These are phyloP conservation scores for Hysterium pulicare DNA, from an alignment of 2,329 filamentous ascomycete genomes.

Conservation along the genomic window DNA sequence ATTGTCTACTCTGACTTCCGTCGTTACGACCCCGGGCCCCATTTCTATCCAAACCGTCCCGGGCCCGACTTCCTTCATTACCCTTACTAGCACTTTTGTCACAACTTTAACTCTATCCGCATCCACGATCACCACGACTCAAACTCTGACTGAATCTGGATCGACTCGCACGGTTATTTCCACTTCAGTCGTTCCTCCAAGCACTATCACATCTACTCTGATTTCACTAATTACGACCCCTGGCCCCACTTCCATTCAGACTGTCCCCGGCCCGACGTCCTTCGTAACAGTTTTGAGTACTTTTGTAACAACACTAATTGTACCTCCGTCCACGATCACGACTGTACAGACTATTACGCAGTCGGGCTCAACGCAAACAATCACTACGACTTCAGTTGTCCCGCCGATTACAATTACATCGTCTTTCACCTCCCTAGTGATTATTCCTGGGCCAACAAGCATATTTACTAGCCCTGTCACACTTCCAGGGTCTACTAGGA, in stretches of 20 bases:
- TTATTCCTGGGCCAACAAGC: not conserved
- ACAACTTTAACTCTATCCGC: constrained; percentile 3
- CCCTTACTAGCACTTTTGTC: not conserved
- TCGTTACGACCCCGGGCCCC: not conserved
- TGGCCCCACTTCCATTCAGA: not conserved
- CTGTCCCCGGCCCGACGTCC: not conserved
- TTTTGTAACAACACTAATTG: constrained; percentile 4
- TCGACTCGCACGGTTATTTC: not conserved
- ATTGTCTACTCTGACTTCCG: not conserved
- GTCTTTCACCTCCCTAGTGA: not conserved
- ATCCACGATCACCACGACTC: not conserved
- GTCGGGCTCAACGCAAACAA: constrained; percentile 13
- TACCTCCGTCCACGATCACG: constrained; percentile 1
- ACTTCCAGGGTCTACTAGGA: not conserved
- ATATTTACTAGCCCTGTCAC: not conserved
- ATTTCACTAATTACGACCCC: not conserved
- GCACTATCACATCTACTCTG: not conserved
- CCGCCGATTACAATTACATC: constrained; percentile 10
- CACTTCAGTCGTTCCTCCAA: not conserved
- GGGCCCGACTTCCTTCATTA: not conserved
- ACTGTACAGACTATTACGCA: constrained; percentile 4
- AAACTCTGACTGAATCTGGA: not conserved
- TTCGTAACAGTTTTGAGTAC: constrained; percentile 1
- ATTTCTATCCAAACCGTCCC: not conserved
- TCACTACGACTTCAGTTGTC: constrained; percentile 22